These are phyloP conservation scores for Heterobasidion occidentale DNA, from an alignment of 1,284 basidiomycete species.

Conservation along the genomic window DNA sequence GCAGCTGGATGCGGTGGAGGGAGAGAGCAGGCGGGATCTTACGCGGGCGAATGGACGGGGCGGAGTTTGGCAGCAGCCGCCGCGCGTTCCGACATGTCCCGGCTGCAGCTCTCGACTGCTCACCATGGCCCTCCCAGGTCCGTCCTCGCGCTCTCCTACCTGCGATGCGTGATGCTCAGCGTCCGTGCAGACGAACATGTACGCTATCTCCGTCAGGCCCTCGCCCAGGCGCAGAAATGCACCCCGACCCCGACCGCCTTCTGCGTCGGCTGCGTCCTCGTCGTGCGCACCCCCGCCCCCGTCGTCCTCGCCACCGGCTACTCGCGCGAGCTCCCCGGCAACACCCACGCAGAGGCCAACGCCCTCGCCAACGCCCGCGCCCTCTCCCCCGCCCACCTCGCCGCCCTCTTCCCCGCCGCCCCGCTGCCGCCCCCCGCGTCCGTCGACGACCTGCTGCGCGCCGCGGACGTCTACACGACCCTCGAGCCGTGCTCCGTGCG, in stretches of 20 bases:
- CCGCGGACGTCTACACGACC: slow-evolving; percentile 84
- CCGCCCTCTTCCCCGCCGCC: slow-evolving; percentile 32
- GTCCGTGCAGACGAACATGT: slow-evolving; percentile 24
- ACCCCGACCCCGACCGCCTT: slow-evolving; percentile 77
- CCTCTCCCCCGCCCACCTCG: slow-evolving; percentile 35
- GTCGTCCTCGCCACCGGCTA: slow-evolving; percentile 75
- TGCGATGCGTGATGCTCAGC: background rate
- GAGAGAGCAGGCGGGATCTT: background rate
- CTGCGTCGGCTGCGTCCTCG: slow-evolving; percentile 89
- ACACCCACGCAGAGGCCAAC: slow-evolving; percentile 97
- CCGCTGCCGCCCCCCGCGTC: slow-evolving; percentile 13
- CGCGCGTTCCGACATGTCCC: background rate
- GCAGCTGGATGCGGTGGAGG: background rate
- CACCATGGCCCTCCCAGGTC: background rate
- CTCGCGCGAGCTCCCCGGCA: slow-evolving; percentile 89
- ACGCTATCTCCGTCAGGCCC: slow-evolving; percentile 55
- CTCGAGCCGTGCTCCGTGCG: slow-evolving; percentile 95
- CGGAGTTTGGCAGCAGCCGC: slow-evolving; percentile 1
- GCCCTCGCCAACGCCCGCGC: slow-evolving; percentile 71
- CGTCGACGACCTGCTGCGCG: slow-evolving; percentile 40
- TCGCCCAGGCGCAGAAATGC: slow-evolving; percentile 71
- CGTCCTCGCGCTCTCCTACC: background rate
- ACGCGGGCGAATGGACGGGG: background rate
- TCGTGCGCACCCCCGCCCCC: slow-evolving; percentile 37
- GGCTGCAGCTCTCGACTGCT: background rate